Conservation (phyloP, 2,329 filamentous ascomycete genomes). For the Septoria linicola region DNA sequence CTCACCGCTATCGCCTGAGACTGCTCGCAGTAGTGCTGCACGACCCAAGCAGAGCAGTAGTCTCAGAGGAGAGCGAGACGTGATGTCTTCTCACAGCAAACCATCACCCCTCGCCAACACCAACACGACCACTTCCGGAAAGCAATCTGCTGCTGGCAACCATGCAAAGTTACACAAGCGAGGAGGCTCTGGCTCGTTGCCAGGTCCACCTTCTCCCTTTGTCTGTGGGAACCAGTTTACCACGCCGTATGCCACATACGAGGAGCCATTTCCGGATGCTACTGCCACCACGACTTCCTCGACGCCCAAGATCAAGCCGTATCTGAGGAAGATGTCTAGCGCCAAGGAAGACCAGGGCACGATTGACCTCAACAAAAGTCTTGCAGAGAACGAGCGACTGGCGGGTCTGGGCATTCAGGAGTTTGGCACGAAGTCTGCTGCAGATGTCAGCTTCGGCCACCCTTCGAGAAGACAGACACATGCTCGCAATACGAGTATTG, state of each 20-base stretch:
- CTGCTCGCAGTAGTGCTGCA: background rate
- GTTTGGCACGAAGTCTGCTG: slow-evolving; percentile 43
- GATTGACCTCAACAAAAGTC: slow-evolving; percentile 56
- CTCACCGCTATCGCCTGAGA: slow-evolving; percentile 12
- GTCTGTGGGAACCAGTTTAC: slow-evolving; percentile 28
- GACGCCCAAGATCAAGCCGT: slow-evolving; percentile 54
- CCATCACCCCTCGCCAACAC: slow-evolving; percentile 12
- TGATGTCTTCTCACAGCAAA: background rate
- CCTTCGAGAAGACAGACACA: slow-evolving; percentile 46
- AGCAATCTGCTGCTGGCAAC: slow-evolving; percentile 15
- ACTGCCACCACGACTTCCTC: slow-evolving; percentile 22
- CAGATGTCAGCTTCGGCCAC: slow-evolving; percentile 46
- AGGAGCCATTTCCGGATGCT: slow-evolving; percentile 29
- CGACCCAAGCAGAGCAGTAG: slow-evolving; percentile 2
- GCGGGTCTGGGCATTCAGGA: slow-evolving; percentile 57
- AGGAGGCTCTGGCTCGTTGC: slow-evolving; percentile 31
- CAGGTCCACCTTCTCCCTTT: slow-evolving; percentile 29
- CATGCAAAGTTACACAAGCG: slow-evolving; percentile 38
- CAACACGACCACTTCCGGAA: slow-evolving; percentile 5
- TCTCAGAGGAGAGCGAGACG: too few relatives aligned
- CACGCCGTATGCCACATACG: slow-evolving; percentile 35
- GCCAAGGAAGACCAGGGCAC: slow-evolving; percentile 45
- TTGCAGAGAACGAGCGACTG: slow-evolving; percentile 54
- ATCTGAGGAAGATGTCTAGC: slow-evolving; percentile 54
- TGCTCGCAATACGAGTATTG: slow-evolving; percentile 55